Conservation (phyloP, 805 yeast genomes). For the Pichia membranifaciens region DNA sequence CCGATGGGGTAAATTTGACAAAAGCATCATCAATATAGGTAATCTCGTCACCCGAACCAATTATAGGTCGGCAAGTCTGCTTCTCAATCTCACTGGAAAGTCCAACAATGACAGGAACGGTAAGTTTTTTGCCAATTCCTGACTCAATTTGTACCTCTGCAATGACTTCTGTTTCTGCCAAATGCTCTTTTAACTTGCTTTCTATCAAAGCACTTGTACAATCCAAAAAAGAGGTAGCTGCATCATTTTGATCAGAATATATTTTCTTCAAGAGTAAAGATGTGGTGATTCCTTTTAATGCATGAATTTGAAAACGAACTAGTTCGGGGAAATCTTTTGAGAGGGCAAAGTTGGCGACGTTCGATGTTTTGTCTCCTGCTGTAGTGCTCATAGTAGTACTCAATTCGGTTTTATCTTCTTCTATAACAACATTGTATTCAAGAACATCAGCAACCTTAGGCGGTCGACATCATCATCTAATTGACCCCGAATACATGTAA, state of each 20-base stretch:
- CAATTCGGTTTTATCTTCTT: no score
- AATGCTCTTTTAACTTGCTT: slow-evolving; percentile 16
- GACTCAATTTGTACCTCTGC: slow-evolving; percentile 14
- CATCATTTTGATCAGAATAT: neutral
- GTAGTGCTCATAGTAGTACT: no score
- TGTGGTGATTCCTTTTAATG: slow-evolving; percentile 14
- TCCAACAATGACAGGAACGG: slow-evolving; percentile 36
- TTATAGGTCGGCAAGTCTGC: neutral
- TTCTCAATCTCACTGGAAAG: slow-evolving; percentile 5
- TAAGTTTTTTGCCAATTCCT: slow-evolving; percentile 39
- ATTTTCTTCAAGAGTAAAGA: slow-evolving; percentile 5
- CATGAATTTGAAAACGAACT: slow-evolving; percentile 40
- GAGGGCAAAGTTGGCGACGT: slow-evolving; percentile 40
- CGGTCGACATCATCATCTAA: no score
- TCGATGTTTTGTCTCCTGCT: slow-evolving; percentile 4
- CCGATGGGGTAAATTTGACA: neutral
- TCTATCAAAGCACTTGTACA: slow-evolving; percentile 8
- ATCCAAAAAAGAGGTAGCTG: neutral
- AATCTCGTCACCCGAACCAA: neutral
- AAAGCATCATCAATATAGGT: slow-evolving; percentile 3
- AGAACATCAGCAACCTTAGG: no score
- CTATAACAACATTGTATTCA: no score
- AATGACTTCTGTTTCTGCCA: slow-evolving; percentile 8
- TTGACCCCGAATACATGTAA: no score
- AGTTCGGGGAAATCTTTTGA: slow-evolving; percentile 50